Conservation (phyloP, 2,329 filamentous ascomycete genomes). For the Periconia digitata region DNA sequence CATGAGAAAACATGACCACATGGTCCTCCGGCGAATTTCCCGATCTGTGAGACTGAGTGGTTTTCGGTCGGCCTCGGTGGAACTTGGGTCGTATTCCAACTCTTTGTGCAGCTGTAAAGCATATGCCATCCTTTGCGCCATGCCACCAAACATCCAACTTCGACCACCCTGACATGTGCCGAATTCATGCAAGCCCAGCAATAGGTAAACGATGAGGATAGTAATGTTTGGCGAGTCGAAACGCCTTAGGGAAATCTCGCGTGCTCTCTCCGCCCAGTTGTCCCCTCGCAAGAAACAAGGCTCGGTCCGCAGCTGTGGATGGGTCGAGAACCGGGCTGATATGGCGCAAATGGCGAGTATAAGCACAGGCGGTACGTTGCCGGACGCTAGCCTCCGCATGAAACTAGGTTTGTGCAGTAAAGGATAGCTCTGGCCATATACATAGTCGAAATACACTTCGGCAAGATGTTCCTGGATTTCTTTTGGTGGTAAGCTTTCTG, state of each 20-base stretch:
- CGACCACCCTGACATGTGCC: conserved; percentile 94
- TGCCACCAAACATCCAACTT: conserved; percentile 93
- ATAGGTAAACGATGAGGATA: conserved; percentile 84
- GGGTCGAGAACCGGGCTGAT: conserved; percentile 90
- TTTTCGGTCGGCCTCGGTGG: conserved; percentile 60
- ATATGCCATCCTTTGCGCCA: conserved; percentile 96
- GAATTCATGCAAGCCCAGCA: conserved; percentile 91
- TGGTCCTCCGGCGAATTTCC: conserved; percentile 87
- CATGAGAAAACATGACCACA: conserved; percentile 99
- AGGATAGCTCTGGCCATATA: conserved; percentile 94
- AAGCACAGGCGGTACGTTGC: conserved; percentile 83
- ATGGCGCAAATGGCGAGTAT: conserved; percentile 93
- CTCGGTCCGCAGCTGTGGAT: conserved; percentile 74
- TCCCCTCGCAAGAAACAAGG: conserved; percentile 87
- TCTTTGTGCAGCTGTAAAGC: conserved; percentile 92
- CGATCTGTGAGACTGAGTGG: conserved; percentile 87
- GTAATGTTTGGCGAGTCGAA: conserved; percentile 97
- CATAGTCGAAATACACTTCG: conserved; percentile 92
- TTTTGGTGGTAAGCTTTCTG: conserved; percentile 76
- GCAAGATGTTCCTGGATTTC: conserved; percentile 92
- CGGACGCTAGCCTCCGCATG: conserved; percentile 81
- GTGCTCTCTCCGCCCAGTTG: conserved; percentile 84
- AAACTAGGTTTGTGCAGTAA: conserved; percentile 96
- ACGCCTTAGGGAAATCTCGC: conserved; percentile 80
- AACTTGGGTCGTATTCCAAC: conserved; percentile 75